These are phyloP conservation scores for Podosphaera fusca DNA, from an alignment of 2,329 filamentous ascomycete genomes.

Conservation along the genomic window DNA sequence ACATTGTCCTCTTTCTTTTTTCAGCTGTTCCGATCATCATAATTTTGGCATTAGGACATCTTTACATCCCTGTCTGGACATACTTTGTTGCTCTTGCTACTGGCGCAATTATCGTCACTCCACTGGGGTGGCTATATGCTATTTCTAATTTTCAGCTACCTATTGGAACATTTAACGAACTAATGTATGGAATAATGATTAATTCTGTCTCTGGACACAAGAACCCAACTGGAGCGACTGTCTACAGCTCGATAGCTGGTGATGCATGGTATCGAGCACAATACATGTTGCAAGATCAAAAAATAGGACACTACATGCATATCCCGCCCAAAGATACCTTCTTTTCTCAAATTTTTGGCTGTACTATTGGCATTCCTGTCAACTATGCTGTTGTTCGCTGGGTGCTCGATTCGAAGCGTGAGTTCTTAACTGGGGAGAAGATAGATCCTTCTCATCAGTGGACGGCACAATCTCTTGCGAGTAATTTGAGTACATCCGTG, in stretches of 20 bases:
- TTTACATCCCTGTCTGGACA: conserved; percentile 37
- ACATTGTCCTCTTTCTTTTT: conserved; percentile 23
- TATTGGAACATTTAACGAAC: conserved; percentile 35
- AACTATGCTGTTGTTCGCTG: conserved; percentile 38
- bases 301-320: conserved; percentile 42
- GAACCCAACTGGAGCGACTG: conserved; percentile 32
- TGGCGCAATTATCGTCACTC: conserved; percentile 30
- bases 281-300: conserved; percentile 35
- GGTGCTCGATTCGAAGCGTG: conserved; percentile 31
- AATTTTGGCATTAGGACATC: conserved; percentile 25
- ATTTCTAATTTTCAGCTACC: conserved; percentile 30
- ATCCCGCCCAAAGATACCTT: conserved; percentile 34
- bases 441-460: conserved; percentile 34
- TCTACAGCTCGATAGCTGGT: conserved; percentile 34
- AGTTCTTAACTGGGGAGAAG: conserved; percentile 26
- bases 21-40: conserved; percentile 27
- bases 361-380: conserved; percentile 32
- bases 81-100: conserved; percentile 32
- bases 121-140: conserved; percentile 34
- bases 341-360: conserved; percentile 36
- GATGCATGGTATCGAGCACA: conserved; percentile 37
- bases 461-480: conserved; percentile 31
- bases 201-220: conserved; percentile 26
- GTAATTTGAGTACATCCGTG: conserved; percentile 29
- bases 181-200: conserved; percentile 36